Evolutionary conservation across 139 green algal genomes (phyloP).

Genomic region (Prasinococcaceae sp.): DNA sequence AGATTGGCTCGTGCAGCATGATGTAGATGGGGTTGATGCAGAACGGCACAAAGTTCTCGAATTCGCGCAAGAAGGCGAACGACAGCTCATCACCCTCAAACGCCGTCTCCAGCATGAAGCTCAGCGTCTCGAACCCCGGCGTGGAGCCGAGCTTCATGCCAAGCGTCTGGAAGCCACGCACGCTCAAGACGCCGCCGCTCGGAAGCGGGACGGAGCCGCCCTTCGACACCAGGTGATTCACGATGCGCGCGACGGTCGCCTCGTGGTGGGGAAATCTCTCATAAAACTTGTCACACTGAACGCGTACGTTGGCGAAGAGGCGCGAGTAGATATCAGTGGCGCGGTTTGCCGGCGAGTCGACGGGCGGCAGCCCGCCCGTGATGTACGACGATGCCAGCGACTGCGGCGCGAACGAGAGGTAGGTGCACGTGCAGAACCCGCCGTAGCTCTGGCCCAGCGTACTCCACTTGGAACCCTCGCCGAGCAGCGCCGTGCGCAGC

Average conservation of each 20-base stretch:
- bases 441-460: slow-evolving; percentile 87
- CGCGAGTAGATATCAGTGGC: neutral
- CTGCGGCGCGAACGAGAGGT: slow-evolving; percentile 60
- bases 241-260: slow-evolving; percentile 38
- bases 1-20: slow-evolving; percentile 90
- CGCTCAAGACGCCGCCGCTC: slow-evolving; percentile 48
- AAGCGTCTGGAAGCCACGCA: slow-evolving; percentile 56
- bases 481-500: slow-evolving; percentile 51
- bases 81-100: slow-evolving; percentile 36
- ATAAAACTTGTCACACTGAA: slow-evolving; percentile 76
- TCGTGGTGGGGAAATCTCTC: slow-evolving; percentile 35
- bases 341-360: too few species aligned
- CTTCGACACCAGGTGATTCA: slow-evolving; percentile 45
- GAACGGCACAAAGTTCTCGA: slow-evolving; percentile 44
- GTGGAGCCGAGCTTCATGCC: slow-evolving; percentile 26
- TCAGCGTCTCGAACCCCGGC: slow-evolving; percentile 37
- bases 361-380: slow-evolving; percentile 29
- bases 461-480: slow-evolving; percentile 39
- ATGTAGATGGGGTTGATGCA: slow-evolving; percentile 88
- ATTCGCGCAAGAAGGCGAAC: neutral
- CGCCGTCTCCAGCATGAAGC: slow-evolving; percentile 65
- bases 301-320: neutral
- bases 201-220: slow-evolving; percentile 41
- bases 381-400: slow-evolving; percentile 19
- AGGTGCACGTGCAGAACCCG: slow-evolving; percentile 79